These are phyloP conservation scores for Polygonum aviculare DNA, from an alignment of 148 eudicot genomes.

Conservation along the genomic window DNA sequence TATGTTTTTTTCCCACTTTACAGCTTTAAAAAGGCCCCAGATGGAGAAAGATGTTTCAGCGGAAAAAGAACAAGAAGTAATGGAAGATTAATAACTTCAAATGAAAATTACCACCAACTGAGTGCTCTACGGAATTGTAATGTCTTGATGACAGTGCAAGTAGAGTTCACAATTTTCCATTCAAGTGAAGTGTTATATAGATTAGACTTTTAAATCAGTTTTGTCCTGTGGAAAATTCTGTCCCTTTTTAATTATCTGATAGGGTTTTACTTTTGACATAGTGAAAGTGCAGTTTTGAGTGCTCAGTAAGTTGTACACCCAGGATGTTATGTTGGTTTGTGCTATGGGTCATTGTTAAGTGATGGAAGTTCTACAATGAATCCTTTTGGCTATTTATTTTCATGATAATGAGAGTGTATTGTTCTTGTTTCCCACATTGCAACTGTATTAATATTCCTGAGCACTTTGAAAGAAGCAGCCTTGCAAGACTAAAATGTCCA, in stretches of 20 bases:
- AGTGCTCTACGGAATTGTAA: background rate
- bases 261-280: no score
- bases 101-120: background rate
- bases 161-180: background rate
- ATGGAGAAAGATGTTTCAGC: conserved; percentile 1
- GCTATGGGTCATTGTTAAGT: background rate
- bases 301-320: no score
- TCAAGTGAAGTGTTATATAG: background rate
- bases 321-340: no score
- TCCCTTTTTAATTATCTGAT: no score
- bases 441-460: background rate
- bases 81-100: background rate
- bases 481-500: no score
- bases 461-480: no score
- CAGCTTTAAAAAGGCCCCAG: background rate
- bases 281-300: no score
- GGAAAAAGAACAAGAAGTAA: background rate
- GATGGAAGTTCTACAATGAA: background rate
- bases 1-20: background rate
- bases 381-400: background rate
- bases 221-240: background rate
- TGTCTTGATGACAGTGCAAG: background rate
- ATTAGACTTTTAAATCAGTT: background rate
- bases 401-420: background rate
- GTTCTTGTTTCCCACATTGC: background rate